phyloP scores from a whole-genome alignment of 495 filamentous ascomycete genomes.

The Choiromyces venosus region DNA sequence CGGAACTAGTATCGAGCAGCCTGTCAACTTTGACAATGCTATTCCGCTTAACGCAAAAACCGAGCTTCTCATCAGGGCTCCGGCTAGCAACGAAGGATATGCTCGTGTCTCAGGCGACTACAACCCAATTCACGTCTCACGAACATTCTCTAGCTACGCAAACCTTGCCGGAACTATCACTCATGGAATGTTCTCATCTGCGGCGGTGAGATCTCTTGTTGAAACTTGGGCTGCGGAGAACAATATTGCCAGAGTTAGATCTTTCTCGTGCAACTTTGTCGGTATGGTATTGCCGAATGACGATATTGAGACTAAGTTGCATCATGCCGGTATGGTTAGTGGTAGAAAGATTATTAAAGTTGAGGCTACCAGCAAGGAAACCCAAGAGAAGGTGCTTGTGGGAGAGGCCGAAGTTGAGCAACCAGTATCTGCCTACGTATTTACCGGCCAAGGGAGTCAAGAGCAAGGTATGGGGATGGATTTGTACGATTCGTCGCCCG shows the following conservation, averaged over 20 bases:
- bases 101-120: constrained; percentile 95
- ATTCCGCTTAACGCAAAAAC: constrained; percentile 93
- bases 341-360: constrained; percentile 99
- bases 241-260: constrained; percentile 92
- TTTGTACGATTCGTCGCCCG: constrained; percentile 82
- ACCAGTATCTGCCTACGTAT: constrained; percentile 94
- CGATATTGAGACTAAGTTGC: constrained; percentile 82
- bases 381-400: constrained; percentile 87
- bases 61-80: constrained; percentile 75
- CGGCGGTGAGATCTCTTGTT: constrained; percentile 93
- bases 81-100: constrained; percentile 96
- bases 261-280: constrained; percentile 89
- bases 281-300: constrained; percentile 98
- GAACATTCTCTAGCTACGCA: constrained; percentile 91
- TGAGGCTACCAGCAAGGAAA: constrained; percentile 86
- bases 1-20: constrained; percentile 90
- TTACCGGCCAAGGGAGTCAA: constrained; percentile 95
- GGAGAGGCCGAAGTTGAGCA: constrained; percentile 98
- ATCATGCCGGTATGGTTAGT: constrained; percentile 95
- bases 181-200: constrained; percentile 98
- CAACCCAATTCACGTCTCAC: constrained; percentile 97
- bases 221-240: constrained; percentile 99
- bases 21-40: constrained; percentile 92
- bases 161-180: constrained; percentile 94
- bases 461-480: constrained; percentile 99